Conservation (phyloP, 805 yeast species). For the Ogataea pilisensis region DNA sequence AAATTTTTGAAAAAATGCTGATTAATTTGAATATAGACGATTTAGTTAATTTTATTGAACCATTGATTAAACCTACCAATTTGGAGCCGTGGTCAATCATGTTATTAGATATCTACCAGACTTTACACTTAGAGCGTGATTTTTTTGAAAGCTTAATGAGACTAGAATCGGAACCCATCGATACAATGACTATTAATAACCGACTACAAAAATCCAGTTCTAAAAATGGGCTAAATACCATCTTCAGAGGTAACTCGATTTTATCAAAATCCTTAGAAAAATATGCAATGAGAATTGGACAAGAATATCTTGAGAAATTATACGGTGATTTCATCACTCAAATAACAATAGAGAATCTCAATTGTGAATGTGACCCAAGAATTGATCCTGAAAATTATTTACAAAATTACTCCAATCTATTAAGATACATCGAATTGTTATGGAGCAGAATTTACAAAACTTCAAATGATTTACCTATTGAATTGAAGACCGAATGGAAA, state of each 20-base stretch:
- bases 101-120: slow-evolving; percentile 70
- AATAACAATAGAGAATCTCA: slow-evolving; percentile 44
- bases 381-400: slow-evolving; percentile 32
- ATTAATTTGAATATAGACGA: slow-evolving; percentile 47
- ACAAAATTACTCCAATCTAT: slow-evolving; percentile 37
- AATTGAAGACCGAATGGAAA: slow-evolving; percentile 60
- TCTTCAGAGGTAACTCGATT: slow-evolving; percentile 83
- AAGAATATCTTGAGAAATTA: slow-evolving; percentile 67
- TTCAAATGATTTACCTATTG: slow-evolving; percentile 69
- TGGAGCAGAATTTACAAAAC: slow-evolving; percentile 68
- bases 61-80: slow-evolving; percentile 27
- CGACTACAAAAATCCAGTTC: slow-evolving; percentile 33
- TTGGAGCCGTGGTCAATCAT: slow-evolving; percentile 55
- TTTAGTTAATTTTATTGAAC: slow-evolving; percentile 45
- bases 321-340: slow-evolving; percentile 64
- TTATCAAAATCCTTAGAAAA: slow-evolving; percentile 78
- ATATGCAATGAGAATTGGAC: slow-evolving; percentile 73
- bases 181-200: slow-evolving; percentile 40
- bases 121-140: slow-evolving; percentile 59
- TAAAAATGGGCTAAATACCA: slow-evolving; percentile 49
- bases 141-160: slow-evolving; percentile 74
- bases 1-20: slow-evolving; percentile 59
- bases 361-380: slow-evolving; percentile 80
- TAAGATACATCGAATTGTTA: slow-evolving; percentile 42
- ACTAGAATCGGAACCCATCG: slow-evolving; percentile 53